Evolutionary conservation across 768 basidiomycete species (phyloP), one percentile per base, ranked within the genome.

Genomic region (Tulasnella sp.): DNA sequence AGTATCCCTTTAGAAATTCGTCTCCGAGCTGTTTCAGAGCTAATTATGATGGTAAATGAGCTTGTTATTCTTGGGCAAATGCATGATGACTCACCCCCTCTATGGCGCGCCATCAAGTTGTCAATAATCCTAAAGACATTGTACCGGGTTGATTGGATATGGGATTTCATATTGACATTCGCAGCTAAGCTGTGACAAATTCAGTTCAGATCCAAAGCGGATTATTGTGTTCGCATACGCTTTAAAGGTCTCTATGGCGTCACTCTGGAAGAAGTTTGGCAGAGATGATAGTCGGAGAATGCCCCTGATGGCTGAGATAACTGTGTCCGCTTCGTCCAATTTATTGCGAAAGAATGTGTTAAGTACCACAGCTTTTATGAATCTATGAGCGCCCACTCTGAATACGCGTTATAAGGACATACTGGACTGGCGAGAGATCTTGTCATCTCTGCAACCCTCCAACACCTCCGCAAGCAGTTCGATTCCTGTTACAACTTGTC

Each of bases 371-470:
- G 83, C 95, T 96, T 12, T 25, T 24, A 41, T 20, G 45, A 29
- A 29, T 37, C 15, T 31, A 39, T 48, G 44, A 57, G 53, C 24
- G 39, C 34, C 37, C 16, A 33, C 6, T 16, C 54, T 45, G 7
- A 3, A n/a, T 29, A 32, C 52, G 45, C 40, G 28, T 1, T 6
- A 45, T 16, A 25, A 28, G 3, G 35, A 39, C 78, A 48, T 65
- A 93, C 95, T 81, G 51, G 86, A 76, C 68, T 92, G 87, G 22
- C 77, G 72, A 61, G 83, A 91, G 46, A 93, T 67, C 56, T 72
- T 76, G 25, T 75, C 72, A 5, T 67, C 64, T 0, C 84, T 78
- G 56, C 76, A 79, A 46, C 69, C 67, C 19, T 65, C 69, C 34
- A 98, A 67, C 8, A 92, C 73, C 13, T 75, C 67, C 0, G 90